A percentile compares a stretch with the other conserved stretches of the same genome.
These are phyloP conservation scores for Yamadazyma laniorum DNA, from an alignment of 805 yeast species.

Conservation along the genomic window DNA sequence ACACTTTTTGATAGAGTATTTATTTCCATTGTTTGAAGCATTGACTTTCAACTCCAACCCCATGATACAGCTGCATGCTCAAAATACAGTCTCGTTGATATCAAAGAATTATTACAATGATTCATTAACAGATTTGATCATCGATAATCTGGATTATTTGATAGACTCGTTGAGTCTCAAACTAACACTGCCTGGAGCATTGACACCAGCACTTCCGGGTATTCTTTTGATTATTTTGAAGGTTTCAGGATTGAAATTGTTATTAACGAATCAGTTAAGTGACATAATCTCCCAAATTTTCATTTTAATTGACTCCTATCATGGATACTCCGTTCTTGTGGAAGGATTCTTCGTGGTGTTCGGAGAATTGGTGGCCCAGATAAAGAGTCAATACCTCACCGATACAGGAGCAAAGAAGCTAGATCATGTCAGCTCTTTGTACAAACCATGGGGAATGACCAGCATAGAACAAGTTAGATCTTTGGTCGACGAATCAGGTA, in stretches of 20 bases:
- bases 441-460: constrained; percentile 62
- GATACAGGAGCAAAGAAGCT: background rate
- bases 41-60: constrained; percentile 52
- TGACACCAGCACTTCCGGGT: constrained; percentile 71
- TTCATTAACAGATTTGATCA: constrained; percentile 54
- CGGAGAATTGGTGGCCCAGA: constrained; percentile 53
- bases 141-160: constrained; percentile 74
- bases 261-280: constrained; percentile 54
- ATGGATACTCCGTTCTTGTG: constrained; percentile 72
- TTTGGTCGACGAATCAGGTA: constrained; percentile 38
- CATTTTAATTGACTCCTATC: constrained; percentile 75
- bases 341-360: constrained; percentile 75
- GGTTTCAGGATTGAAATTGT: constrained; percentile 65
- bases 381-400: constrained; percentile 12
- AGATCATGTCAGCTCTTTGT: constrained; percentile 16
- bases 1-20: constrained; percentile 62
- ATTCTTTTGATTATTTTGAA: constrained; percentile 67
- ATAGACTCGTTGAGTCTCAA: constrained; percentile 73
- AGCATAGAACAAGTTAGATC: constrained; percentile 43
- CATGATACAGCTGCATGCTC: constrained; percentile 55
- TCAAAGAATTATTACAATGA: constrained; percentile 49
- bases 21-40: constrained; percentile 72
- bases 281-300: constrained; percentile 78
- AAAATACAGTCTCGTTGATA: constrained; percentile 47
- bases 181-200: constrained; percentile 60